Conservation (phyloP, 2,329 filamentous ascomycete genomes). For the Alternaria panax region DNA sequence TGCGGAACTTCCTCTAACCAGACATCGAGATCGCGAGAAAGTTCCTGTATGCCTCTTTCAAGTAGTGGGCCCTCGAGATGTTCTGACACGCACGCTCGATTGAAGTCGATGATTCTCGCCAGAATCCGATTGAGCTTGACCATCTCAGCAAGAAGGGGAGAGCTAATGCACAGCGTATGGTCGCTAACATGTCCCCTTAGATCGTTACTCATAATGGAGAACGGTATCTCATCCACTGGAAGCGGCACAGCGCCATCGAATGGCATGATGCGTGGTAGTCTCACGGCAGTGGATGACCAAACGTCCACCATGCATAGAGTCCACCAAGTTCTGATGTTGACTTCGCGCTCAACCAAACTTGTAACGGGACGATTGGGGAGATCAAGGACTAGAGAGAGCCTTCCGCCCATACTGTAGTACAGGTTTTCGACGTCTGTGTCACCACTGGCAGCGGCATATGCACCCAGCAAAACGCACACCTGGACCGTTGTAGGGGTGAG, state of each 20-base stretch:
- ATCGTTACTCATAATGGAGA: conserved; percentile 26
- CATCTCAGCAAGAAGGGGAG: conserved; percentile 36
- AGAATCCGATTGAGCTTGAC: conserved; percentile 34
- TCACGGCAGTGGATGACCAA: conserved; percentile 35
- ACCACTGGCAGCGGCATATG: conserved; percentile 33
- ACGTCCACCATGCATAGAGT: conserved; percentile 37
- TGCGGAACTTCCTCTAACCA: conserved; percentile 32
- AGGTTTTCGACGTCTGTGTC: conserved; percentile 35
- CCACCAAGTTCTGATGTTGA: conserved; percentile 37
- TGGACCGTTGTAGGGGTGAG: conserved; percentile 27
- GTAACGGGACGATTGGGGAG: conserved; percentile 28
- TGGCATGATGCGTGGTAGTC: conserved; percentile 33
- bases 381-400: conserved; percentile 32
- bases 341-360: conserved; percentile 30
- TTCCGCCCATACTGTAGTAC: conserved; percentile 32
- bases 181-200: conserved; percentile 17
- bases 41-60: conserved; percentile 24
- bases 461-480: conserved; percentile 29
- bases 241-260: conserved; percentile 26
- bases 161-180: conserved; percentile 17
- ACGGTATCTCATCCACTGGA: conserved; percentile 34
- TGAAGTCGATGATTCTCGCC: conserved; percentile 34
- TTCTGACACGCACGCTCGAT: conserved; percentile 30
- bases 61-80: conserved; percentile 27
- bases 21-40: conserved; percentile 27